Evolutionary conservation across 2,329 filamentous ascomycete species (phyloP).

Genomic region (Phoma sp.): DNA sequence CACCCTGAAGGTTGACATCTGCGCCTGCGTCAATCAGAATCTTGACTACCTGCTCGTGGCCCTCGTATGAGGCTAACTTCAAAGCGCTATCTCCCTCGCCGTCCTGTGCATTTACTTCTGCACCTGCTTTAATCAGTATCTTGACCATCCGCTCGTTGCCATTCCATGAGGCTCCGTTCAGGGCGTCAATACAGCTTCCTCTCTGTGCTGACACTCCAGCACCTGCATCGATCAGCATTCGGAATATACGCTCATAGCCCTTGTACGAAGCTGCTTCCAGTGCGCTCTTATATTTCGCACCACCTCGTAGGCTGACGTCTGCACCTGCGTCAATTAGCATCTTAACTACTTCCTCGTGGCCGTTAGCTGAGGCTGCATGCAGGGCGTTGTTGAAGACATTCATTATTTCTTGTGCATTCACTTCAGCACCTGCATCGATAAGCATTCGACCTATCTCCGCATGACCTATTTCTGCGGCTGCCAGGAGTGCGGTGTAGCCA

Average conservation of each 20-base stretch:
- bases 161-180: not conserved
- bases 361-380: not conserved
- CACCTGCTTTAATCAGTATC: not conserved
- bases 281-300: no score
- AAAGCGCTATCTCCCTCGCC: no score
- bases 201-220: no score
- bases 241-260: not conserved
- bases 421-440: not conserved
- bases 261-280: not conserved
- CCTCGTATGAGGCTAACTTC: no score
- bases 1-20: not conserved
- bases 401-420: not conserved
- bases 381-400: constrained; percentile 4
- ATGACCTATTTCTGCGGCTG: not conserved
- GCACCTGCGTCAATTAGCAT: not conserved
- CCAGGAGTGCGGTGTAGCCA: not conserved
- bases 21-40: not conserved
- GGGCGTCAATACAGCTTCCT: no score
- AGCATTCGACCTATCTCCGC: not conserved
- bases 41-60: not conserved
- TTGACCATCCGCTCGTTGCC: not conserved
- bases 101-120: not conserved
- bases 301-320: not conserved
- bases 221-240: not conserved
- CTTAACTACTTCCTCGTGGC: not conserved